Evolutionary conservation across 2,329 filamentous ascomycete genomes (phyloP), one percentile per base, ranked within the genome.

Genomic region (Xylaria hypoxylon): DNA sequence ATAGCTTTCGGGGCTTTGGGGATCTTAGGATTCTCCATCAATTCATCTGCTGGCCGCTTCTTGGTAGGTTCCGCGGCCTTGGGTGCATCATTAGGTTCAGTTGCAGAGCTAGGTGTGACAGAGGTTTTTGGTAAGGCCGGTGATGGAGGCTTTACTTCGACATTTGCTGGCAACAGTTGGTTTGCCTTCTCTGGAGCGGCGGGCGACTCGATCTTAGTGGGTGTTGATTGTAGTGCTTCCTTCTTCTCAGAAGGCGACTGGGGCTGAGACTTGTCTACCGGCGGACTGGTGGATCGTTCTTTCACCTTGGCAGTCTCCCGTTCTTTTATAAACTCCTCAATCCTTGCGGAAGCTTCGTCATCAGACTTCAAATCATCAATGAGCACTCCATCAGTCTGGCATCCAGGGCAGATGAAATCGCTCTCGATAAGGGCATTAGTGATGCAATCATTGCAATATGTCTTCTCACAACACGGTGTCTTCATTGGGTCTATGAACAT

Each of bases 371-470:
- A 87, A 80, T 97, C 92, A 86, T 97, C 95, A 82, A 98, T 92
- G 75, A 97, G 85, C 71, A 97, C 93, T 76, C 93, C 93, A 78
- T 97, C 94, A 70, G 91, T 92, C 81, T 92, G 89, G 85, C 96
- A 99, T 73, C 90, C 90, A 71, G 96, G 96, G 81, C 96, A 99
- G 80, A 94, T 86, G 82, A 99, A 94, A 86, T 99, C 96, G 87
- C 92, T 96, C 85, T 98, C 94, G 82, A 97, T 95, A 81, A 99
- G 90, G 82, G 94, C 93, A 88, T 97, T 97, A 80, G 96, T 96
- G 83, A 99, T 97, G 91, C 96, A 99, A 80, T 97, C 94, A 88
- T 96, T 96, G 87, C 96, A 99, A 86, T 97, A 99, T 78, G 94
- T 97, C 87, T 92, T 96, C 83, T 92, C 89, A 86, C 96, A 99